Evolutionary conservation across 768 basidiomycete genomes (phyloP).

Genomic region (Pleurotus citrinopileatus): DNA sequence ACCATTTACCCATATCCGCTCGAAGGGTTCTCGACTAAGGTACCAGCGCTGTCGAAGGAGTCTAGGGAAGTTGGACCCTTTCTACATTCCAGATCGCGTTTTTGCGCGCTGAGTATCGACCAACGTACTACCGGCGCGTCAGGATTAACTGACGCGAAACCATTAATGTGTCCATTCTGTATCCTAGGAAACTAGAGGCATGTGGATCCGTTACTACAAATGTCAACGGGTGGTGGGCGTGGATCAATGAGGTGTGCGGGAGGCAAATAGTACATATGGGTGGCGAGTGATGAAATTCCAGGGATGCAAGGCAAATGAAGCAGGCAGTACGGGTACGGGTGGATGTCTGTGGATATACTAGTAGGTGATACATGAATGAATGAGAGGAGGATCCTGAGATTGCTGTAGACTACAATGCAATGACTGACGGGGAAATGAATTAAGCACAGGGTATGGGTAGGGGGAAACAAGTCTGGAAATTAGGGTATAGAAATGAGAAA

Average conservation of each 20-base stretch:
- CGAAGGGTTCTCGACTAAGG: not conserved
- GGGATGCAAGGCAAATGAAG: not conserved
- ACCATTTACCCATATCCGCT: not conserved
- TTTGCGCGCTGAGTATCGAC: not conserved
- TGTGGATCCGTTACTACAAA: not conserved
- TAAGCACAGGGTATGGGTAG: slow-evolving; percentile 5
- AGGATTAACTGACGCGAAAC: not conserved
- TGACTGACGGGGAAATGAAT: not conserved
- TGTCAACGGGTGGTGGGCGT: not conserved
- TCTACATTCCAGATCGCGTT: not conserved
- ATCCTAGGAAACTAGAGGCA: slow-evolving; percentile 3
- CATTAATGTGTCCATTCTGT: not conserved
- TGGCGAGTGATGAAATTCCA: not conserved
- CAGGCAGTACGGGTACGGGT: not conserved
- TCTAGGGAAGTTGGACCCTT: not conserved
- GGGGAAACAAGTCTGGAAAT: not conserved
- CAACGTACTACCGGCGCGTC: no score
- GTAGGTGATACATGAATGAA: not conserved
- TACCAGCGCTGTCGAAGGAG: not conserved
- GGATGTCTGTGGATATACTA: not conserved
- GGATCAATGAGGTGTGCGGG: not conserved
- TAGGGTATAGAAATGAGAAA: slow-evolving; percentile 8
- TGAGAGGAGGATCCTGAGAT: slow-evolving; percentile 3
- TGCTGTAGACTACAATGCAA: slow-evolving; percentile 5
- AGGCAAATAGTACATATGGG: not conserved